Percentiles rank a stretch among this genome's conserved stretches.
Conservation (phyloP, 2,329 filamentous ascomycete species). For the Celoporthe dispersa region DNA sequence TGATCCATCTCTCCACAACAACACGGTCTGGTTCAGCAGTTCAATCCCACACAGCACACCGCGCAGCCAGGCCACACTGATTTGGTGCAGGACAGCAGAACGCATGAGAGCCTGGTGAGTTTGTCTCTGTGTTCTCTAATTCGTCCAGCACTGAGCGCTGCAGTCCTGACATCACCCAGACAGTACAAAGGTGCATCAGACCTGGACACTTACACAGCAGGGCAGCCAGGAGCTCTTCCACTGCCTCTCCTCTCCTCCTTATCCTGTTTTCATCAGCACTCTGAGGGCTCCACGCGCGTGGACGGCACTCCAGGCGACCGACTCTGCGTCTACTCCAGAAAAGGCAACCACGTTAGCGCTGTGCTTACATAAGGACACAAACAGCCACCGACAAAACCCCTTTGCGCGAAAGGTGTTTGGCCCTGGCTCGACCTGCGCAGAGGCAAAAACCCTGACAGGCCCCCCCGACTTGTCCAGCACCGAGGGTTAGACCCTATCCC, state of each 20-base stretch:
- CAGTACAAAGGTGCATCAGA: neutral
- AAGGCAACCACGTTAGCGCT: neutral
- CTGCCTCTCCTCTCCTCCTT: neutral
- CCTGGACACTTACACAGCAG: neutral
- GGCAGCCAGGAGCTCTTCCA: neutral
- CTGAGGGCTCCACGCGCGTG: too few relatives aligned
- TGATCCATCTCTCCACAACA: neutral
- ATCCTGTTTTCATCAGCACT: too few relatives aligned
- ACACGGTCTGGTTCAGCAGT: neutral
- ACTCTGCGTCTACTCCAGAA: neutral
- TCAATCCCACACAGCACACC: neutral
- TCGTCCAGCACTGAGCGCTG: neutral
- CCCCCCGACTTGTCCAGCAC: neutral
- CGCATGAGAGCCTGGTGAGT: neutral
- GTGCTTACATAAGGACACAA: neutral
- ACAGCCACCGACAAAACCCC: neutral
- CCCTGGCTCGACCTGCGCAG: neutral
- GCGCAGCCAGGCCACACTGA: neutral
- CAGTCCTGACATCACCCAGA: neutral
- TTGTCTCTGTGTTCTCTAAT: neutral
- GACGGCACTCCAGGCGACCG: neutral
- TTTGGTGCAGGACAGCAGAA: neutral
- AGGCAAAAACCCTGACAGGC: neutral
- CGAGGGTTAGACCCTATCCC: conserved; percentile 12
- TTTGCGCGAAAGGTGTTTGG: too few relatives aligned